These are phyloP conservation scores for Microthlaspi erraticum DNA, from an alignment of 345 rosid genomes.

Conservation along the genomic window DNA sequence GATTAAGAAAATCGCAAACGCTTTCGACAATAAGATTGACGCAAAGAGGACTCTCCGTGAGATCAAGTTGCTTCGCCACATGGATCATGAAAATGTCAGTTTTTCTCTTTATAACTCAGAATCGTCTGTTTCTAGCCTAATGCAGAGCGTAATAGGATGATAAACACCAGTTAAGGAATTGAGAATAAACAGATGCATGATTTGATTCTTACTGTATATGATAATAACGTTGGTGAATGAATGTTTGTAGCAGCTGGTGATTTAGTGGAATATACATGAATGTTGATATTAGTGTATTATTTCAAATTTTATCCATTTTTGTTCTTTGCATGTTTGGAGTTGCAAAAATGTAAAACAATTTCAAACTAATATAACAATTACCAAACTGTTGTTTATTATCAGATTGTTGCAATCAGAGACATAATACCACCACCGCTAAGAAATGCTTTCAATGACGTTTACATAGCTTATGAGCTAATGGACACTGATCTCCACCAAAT, in stretches of 20 bases:
- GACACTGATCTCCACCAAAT: slow-evolving; percentile 93
- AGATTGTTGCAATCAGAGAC: slow-evolving; percentile 99
- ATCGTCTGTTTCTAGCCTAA: background rate
- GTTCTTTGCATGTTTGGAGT: no score
- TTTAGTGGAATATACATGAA: slow-evolving; percentile 10
- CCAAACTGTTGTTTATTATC: slow-evolving; percentile 25
- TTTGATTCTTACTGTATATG: slow-evolving; percentile 14
- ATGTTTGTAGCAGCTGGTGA: slow-evolving; percentile 29
- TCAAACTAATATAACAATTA: background rate
- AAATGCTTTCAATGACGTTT: slow-evolving; percentile 85
- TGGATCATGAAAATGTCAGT: slow-evolving; percentile 99
- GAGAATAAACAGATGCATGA: background rate
- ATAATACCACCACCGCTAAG: slow-evolving; percentile 93
- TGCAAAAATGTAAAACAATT: background rate
- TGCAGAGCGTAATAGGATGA: slow-evolving; percentile 8
- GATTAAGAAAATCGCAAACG: slow-evolving; percentile 95
- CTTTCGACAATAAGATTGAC: slow-evolving; percentile 94
- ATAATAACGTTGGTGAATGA: slow-evolving; percentile 16
- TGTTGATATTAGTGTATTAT: background rate
- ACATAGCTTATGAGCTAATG: slow-evolving; percentile 96
- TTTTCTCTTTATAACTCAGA: background rate
- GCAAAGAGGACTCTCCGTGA: slow-evolving; percentile 99
- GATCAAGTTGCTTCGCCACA: slow-evolving; percentile 97
- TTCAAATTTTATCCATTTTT: no score
- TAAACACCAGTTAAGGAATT: background rate